Evolutionary conservation across 345 rosid genomes (phyloP), one percentile per base, ranked within the genome.

Genomic region (Aquilaria yunnanensis): DNA sequence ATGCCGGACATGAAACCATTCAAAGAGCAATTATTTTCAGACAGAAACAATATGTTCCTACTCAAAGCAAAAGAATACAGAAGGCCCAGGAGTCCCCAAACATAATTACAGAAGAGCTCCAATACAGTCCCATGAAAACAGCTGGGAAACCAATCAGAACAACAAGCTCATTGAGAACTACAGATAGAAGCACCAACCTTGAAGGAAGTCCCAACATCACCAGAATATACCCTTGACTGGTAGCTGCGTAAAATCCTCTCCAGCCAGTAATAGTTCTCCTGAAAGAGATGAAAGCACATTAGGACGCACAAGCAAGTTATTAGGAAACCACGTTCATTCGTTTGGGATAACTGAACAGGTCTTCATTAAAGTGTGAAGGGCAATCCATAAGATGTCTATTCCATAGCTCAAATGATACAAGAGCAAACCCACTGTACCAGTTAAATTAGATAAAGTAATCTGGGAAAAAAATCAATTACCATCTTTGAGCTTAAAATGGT

Each of bases 211-310:
- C 75, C 78, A 41, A 75, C 59, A 65, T 84, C 87, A 48, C 87
- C 89, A n/a, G 82, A 61, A 55, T 86, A 86, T 29, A 82, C 80
- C 74, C 93, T 84, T 30, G 93, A 80, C 70, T 86, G 89, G 70
- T 86, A 84, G 66, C 89, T 82, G 14, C 85, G 83, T 61, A 86
- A 66, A 67, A 86, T 80, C 74, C 81, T 76, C 58, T 86, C 93
- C 71, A 75, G 64, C 75, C 75, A 75, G 68, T 75, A 67, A 64
- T 68, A 63, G 41, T 78, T 78, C 51, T 78, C 80, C 83, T 78
- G 64, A 61, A 64, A 65, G 37, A 55, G 60, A 37, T 57, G 14
- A 48, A 14, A 59, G 52, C 29, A 55, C 56, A 54, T 60, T 51
- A 67, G 14, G 16, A 31, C 2, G 50, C 34, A 66, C 14, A 33